Evolutionary conservation across 805 yeast species (phyloP), one percentile per base, ranked within the genome.

Genomic region (Suhomyces sp.): DNA sequence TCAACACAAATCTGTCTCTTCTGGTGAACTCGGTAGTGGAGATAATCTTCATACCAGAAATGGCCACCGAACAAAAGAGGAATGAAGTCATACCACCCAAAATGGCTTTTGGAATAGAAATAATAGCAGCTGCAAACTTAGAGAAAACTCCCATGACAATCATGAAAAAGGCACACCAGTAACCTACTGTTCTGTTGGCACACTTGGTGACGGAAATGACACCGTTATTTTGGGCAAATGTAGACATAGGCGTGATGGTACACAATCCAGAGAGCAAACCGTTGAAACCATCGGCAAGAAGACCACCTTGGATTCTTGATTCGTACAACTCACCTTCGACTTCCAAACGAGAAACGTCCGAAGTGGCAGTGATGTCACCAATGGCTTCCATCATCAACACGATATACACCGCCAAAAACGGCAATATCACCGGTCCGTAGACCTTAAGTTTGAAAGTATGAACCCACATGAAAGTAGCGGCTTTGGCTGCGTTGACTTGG

Each of bases 161-260:
- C 57, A 91, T 73, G 76, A 87, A 89, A 75, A 89, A 81, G 57
- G 89, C 86, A 72, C 88, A 82, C 82, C 89, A 86, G 68, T 83
- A 84, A 39, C 94, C 97, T 21, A 82, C 89, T 47, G 79, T 76
- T 72, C 96, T 81, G 61, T 89, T 85, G 46, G 97, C 97, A 72
- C 97, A 90, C 67, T 89, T 89, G 46, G 97, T 92, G 67, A 92
- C 79, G 41, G 96, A 85, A 58, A 91, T 90, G 53, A 91, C 97
- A 77, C 97, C 97, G 67, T 92, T 92, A 72, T 92, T 92, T 72
- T 91, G 97, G 12, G 97, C 97, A 75, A 92, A 92, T 0, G 94
- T 86, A 10, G 96, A 85, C 83, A 90, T 77, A 52, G 97, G 97
- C n/a, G 96, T 87, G 50, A 87, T 73, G 19, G 96, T 90, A 79